A percentile compares a stretch with the other conserved stretches of the same genome.
Conservation (phyloP, 495 filamentous ascomycete genomes). For the Thozetella sp. region DNA sequence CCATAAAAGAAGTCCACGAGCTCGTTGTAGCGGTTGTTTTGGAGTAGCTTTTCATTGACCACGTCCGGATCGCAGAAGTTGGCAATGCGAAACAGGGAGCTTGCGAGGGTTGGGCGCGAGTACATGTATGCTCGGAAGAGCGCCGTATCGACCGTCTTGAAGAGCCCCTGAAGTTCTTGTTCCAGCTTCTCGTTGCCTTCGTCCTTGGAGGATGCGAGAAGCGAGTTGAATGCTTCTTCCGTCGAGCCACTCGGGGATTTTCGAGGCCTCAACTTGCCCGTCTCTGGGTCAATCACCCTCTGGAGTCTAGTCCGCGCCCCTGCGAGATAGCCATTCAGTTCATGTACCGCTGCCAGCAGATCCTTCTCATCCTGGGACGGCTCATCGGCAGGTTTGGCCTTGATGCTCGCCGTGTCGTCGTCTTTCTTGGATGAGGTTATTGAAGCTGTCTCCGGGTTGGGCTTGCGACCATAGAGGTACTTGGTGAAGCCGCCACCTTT, state of each 20-base stretch:
- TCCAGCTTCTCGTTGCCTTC: constrained; percentile 65
- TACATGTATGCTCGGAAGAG: constrained; percentile 95
- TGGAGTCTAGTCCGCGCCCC: constrained; percentile 82
- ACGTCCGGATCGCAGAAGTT: constrained; percentile 98
- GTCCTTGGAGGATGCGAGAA: constrained; percentile 46
- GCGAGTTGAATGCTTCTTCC: constrained; percentile 51
- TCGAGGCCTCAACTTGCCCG: constrained; percentile 67
- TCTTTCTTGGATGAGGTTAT: constrained; percentile 58
- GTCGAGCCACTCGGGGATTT: constrained; percentile 53
- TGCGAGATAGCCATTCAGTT: constrained; percentile 82
- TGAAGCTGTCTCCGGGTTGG: constrained; percentile 64
- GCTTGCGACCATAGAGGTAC: constrained; percentile 53
- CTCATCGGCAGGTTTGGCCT: constrained; percentile 32
- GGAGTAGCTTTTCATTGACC: constrained; percentile 88
- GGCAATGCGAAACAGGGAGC: constrained; percentile 89
- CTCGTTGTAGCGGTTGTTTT: constrained; percentile 87
- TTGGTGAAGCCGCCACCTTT: constrained; percentile 46
- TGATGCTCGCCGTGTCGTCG: constrained; percentile 50
- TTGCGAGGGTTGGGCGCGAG: constrained; percentile 79
- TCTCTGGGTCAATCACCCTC: constrained; percentile 74
- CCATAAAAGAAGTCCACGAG: constrained; percentile 96
- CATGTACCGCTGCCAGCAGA: constrained; percentile 74
- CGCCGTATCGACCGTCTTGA: constrained; percentile 86
- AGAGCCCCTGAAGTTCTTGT: constrained; percentile 69
- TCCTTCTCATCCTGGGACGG: constrained; percentile 74